Evolutionary conservation across 2,329 filamentous ascomycete species (phyloP).

Genomic region (Rhinocladiella mackenziei): DNA sequence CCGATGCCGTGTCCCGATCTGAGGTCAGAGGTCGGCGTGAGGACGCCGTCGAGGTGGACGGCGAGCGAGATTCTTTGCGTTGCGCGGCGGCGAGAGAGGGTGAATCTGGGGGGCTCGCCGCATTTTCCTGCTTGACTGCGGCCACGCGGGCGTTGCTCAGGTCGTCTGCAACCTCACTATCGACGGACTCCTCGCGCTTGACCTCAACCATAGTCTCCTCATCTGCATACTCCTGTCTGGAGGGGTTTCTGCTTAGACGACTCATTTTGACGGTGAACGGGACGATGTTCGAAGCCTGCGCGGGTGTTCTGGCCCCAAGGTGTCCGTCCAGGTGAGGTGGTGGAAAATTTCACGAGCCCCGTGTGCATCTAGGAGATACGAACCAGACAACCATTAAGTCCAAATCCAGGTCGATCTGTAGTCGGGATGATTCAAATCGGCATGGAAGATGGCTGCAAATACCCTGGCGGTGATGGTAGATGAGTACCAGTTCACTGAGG

Average conservation of each 20-base stretch:
- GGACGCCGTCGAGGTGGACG: slow-evolving; percentile 21
- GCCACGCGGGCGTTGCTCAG: slow-evolving; percentile 19
- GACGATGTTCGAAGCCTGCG: slow-evolving; percentile 4
- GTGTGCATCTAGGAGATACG: slow-evolving; percentile 11
- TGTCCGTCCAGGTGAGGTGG: slow-evolving; percentile 11
- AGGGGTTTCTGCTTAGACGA: slow-evolving; percentile 12
- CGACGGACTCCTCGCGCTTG: slow-evolving; percentile 25
- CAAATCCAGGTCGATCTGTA: background rate
- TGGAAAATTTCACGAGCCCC: slow-evolving; percentile 21
- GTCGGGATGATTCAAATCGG: background rate
- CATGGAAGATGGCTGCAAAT: background rate
- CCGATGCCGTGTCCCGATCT: slow-evolving; percentile 11
- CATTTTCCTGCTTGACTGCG: slow-evolving; percentile 23
- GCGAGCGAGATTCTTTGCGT: slow-evolving; percentile 25
- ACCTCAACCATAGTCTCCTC: slow-evolving; percentile 22
- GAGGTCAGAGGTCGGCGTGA: slow-evolving; percentile 14
- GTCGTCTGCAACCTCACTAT: slow-evolving; percentile 19
- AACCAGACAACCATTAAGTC: slow-evolving; percentile 11
- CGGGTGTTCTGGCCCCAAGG: slow-evolving; percentile 9
- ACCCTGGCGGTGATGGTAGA: background rate
- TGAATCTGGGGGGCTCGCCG: slow-evolving; percentile 21
- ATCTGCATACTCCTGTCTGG: slow-evolving; percentile 14
- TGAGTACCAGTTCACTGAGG: no score
- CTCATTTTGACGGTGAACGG: slow-evolving; percentile 17
- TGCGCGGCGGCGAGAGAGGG: slow-evolving; percentile 18